Base-by-base conservation (phyloP, 1,284 basidiomycete species). In the Trichosporon faecale region DNA sequence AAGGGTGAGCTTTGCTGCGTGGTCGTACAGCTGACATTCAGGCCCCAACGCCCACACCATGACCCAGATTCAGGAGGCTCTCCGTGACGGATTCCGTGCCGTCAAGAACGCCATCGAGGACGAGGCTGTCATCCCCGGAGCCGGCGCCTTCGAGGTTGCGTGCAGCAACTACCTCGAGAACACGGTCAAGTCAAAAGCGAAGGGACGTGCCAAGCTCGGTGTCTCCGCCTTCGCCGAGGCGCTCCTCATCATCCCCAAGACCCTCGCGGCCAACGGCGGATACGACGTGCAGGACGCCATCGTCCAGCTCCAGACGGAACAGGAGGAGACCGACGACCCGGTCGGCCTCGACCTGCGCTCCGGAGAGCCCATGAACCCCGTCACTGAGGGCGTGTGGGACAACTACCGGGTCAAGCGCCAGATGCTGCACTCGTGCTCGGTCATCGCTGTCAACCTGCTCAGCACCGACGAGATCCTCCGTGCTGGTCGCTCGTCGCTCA, bases 21-120 rank as follows among this genome's bases (percentile, higher is more conserved):
- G 21, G 25, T 49, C 27, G 3, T 18, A 1, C 2, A n/a, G 49
- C 65, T 73, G 25, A 63, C 72, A 1, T 8, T 9, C 75, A 86
- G 86, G 88, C n/a, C 97, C 96, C 70, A 99, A 99, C 84, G 88
- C 91, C 7, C 94, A 99, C 86, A 99, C 96, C 65, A 98, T 92
- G 77, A 89, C 92, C 76, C 97, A 98, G 85, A 96, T 98, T 76
- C 93, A 96, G 83, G 97, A 99, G 81, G 96, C 95, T 4, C 88
- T 99, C 65, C 91, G 97, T 40, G 97, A 99, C 82, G 97, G 97
- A 21, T 88, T 99, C 68, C 90, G 97, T 68, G 91, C 94, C 3
- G 95, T 98, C 70, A 99, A 99, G 87, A 99, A 99, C 81, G 93
- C 93, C 21, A 87, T 99, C 71, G 97, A 99, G 81, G 96, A 99